phyloP scores from a whole-genome alignment of 352 stramenopile species.

The Globisporangium apiculatum region DNA sequence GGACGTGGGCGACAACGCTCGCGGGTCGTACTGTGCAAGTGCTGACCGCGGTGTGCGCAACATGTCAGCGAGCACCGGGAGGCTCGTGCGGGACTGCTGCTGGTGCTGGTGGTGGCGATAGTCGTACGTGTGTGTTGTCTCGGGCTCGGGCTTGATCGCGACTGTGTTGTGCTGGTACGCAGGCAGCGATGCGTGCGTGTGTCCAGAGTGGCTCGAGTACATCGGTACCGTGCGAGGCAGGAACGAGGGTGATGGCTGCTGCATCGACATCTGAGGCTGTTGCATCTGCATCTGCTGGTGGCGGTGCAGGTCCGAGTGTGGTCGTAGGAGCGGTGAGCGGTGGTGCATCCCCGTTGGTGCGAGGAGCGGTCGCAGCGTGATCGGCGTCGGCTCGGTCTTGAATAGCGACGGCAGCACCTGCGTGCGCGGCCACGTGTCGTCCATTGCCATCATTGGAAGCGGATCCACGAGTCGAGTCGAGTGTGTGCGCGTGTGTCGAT shows the following conservation, averaged over 20 bases:
- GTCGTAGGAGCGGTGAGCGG: background rate
- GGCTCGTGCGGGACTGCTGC: constrained; percentile 1
- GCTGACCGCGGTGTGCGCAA: background rate
- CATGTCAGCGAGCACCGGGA: constrained; percentile 5
- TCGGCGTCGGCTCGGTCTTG: constrained; percentile 3
- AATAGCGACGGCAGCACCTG: constrained; percentile 7
- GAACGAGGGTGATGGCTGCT: background rate
- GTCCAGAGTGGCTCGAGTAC: background rate
- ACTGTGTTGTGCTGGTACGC: background rate
- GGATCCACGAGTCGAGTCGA: background rate
- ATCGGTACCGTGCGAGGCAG: background rate
- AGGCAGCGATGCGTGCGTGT: background rate
- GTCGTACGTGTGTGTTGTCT: constrained; percentile 2
- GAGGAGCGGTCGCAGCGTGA: constrained; percentile 3
- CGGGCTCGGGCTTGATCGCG: constrained; percentile 1
- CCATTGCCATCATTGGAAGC: constrained; percentile 2
- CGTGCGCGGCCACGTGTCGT: constrained; percentile 1
- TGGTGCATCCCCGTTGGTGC: background rate
- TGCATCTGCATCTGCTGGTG: background rate
- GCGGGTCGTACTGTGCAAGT: background rate
- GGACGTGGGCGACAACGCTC: background rate
- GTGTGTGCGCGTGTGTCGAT: background rate
- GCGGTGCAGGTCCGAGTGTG: background rate
- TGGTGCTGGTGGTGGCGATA: background rate
- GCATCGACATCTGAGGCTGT: background rate